Percentiles rank a stretch among this genome's conserved stretches.
These are phyloP conservation scores for Suillus paluster DNA, from an alignment of 768 basidiomycete species.

Conservation along the genomic window DNA sequence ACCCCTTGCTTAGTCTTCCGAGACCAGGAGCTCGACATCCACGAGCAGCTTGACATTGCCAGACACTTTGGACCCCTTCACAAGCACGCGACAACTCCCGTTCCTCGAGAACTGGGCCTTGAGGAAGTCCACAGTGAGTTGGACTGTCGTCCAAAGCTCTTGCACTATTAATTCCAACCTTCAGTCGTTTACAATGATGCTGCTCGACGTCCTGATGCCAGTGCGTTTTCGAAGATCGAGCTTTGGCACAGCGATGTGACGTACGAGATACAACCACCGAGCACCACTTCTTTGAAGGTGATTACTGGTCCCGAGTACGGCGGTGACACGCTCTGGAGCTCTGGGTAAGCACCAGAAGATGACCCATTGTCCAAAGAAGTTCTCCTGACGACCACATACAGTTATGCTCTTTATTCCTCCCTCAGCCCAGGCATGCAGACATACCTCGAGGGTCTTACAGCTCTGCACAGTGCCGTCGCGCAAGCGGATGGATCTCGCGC, in stretches of 20 bases:
- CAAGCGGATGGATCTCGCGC: slow-evolving; percentile 78
- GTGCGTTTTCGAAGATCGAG: slow-evolving; percentile 73
- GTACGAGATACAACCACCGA: slow-evolving; percentile 84
- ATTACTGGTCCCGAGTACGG: slow-evolving; percentile 72
- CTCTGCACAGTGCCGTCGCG: slow-evolving; percentile 76
- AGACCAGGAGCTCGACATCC: slow-evolving; percentile 70
- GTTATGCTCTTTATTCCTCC: slow-evolving; percentile 84
- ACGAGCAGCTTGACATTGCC: slow-evolving; percentile 73
- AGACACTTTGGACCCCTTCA: slow-evolving; percentile 77
- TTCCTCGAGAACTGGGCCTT: slow-evolving; percentile 70
- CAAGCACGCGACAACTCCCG: slow-evolving; percentile 81
- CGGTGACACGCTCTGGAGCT: slow-evolving; percentile 83
- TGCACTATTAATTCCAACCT: slow-evolving; percentile 12
- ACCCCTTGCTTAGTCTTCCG: slow-evolving; percentile 60
- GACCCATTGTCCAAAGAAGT: background rate
- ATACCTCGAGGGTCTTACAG: slow-evolving; percentile 74
- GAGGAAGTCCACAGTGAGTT: slow-evolving; percentile 74
- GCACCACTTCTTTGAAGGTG: slow-evolving; percentile 76
- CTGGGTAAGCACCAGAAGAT: slow-evolving; percentile 52
- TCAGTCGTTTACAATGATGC: slow-evolving; percentile 75
- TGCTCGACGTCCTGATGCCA: slow-evolving; percentile 61
- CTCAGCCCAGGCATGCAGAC: slow-evolving; percentile 74
- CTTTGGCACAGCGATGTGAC: slow-evolving; percentile 85
- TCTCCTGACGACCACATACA: slow-evolving; percentile 30
- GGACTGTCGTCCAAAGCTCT: background rate